Base-by-base conservation (phyloP, 352 stramenopile genomes). In the Phytophthora lateralis region DNA sequence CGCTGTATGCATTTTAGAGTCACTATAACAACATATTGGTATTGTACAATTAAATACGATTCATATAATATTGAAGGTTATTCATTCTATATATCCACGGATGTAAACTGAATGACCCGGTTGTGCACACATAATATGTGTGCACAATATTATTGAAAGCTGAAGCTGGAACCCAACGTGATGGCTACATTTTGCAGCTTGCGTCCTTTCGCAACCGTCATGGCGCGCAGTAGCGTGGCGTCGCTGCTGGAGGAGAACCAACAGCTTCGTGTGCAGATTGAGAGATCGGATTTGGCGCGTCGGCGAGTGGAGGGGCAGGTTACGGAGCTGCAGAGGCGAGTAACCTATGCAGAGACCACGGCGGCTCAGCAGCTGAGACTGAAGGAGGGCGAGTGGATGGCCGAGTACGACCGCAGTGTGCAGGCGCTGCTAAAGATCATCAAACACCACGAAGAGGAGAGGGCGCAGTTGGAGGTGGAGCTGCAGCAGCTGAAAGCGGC, bases 341-440 rank as follows among this genome's bases (percentile, higher is more conserved):
- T 70, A 15, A 34, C 44, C n/a, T 51, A 63, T 48, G 51, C 66
- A 10, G 71, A 83, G 51, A 48, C 43, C 5, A 41, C 38, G n/a
- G 50, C 45, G 21, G 53, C 39, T 17, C 53, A 66, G 30, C 32
- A 59, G 4, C 38, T 72, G 34, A 52, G 46, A 17, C 41, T 37
- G 48, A 74, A 69, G 30, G 68, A 88, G 51, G 41, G 26, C 8
- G 29, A 73, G 55, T 82, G 69, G 71, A 75, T 80, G 47, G 42
- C 48, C 34, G 76, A 84, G 60, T 82, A 76, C 38, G 72, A 78
- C 37, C 27, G 43, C 42, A 76, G 73, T 34, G 77, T 84, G 51
- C 66, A 74, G 58, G 66, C 73, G 42, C 60, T 88, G 41, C 54
- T 88, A 51, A 53, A 65, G 39, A 85, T 88, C 54, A 60, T 85